Conservation (phyloP, 345 rosid genomes). For the Acer campestre region DNA sequence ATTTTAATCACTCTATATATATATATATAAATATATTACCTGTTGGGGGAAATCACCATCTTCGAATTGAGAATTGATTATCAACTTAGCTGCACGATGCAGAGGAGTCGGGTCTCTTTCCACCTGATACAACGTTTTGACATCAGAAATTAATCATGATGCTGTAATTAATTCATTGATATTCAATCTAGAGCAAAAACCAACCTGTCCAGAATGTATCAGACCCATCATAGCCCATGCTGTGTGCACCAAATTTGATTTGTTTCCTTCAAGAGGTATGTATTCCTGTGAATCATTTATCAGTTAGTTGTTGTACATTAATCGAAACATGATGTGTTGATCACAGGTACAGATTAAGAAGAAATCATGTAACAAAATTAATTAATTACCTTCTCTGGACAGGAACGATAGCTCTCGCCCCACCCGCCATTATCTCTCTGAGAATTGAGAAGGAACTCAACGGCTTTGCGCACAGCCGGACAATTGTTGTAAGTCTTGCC, state of each 20-base stretch:
- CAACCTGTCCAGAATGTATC: constrained; percentile 48
- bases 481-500: constrained; percentile 46
- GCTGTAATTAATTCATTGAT: too few relatives aligned
- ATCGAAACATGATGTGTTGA: neutral
- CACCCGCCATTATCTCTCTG: constrained; percentile 52
- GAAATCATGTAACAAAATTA: neutral
- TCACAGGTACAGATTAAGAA: neutral
- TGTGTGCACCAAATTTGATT: constrained; percentile 47
- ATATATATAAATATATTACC: constrained; percentile 35
- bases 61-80: constrained; percentile 68
- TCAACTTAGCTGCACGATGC: constrained; percentile 59
- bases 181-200: neutral
- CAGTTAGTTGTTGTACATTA: neutral
- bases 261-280: constrained; percentile 42
- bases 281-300: constrained; percentile 25
- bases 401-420: constrained; percentile 63
- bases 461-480: constrained; percentile 39
- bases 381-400: constrained; percentile 45
- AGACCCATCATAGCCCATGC: constrained; percentile 49
- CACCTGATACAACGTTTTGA: constrained; percentile 29
- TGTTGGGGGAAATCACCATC: constrained; percentile 69
- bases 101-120: constrained; percentile 62
- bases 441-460: constrained; percentile 43
- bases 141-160: too few relatives aligned
- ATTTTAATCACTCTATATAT: too few relatives aligned